These are phyloP conservation scores for Agrostemma githago DNA, from an alignment of 148 eudicot genomes.

Conservation along the genomic window DNA sequence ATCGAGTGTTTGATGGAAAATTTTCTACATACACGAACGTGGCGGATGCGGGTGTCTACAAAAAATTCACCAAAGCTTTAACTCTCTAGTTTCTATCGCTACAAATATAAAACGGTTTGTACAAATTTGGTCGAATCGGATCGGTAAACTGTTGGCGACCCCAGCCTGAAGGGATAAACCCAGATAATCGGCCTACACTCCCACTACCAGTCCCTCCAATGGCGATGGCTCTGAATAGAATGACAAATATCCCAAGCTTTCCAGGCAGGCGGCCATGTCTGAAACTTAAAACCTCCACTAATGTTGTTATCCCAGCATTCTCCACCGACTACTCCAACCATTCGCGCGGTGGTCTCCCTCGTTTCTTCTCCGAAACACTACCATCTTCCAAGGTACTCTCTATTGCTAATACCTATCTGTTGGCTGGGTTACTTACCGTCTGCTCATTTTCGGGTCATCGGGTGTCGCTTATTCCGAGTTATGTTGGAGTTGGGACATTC, in stretches of 20 bases:
- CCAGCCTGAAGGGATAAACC: no score
- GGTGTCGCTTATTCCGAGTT: no score
- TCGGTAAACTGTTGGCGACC: no score
- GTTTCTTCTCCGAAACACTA: conserved; percentile 72
- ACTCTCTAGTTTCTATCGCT: no score
- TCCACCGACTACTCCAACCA: conserved; percentile 52
- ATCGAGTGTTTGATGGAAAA: no score
- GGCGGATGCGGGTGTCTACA: no score
- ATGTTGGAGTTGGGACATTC: no score
- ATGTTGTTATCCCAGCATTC: conserved; percentile 17
- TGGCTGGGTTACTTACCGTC: neutral
- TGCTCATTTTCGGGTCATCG: neutral
- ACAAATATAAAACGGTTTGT: no score
- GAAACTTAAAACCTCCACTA: conserved; percentile 23
- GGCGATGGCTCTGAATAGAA: conserved; percentile 2
- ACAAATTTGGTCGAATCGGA: no score
- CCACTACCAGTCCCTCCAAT: neutral
- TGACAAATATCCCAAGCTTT: neutral
- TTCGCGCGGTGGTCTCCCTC: conserved; percentile 91
- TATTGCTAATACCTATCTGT: neutral
- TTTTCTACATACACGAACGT: no score
- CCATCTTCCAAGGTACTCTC: conserved; percentile 63
- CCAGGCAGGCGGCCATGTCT: conserved; percentile 13
- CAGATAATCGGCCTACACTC: neutral
- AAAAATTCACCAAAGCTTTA: no score